Base-by-base conservation (phyloP, 2,329 filamentous ascomycete genomes). In the Scedosporium apiospermum region DNA sequence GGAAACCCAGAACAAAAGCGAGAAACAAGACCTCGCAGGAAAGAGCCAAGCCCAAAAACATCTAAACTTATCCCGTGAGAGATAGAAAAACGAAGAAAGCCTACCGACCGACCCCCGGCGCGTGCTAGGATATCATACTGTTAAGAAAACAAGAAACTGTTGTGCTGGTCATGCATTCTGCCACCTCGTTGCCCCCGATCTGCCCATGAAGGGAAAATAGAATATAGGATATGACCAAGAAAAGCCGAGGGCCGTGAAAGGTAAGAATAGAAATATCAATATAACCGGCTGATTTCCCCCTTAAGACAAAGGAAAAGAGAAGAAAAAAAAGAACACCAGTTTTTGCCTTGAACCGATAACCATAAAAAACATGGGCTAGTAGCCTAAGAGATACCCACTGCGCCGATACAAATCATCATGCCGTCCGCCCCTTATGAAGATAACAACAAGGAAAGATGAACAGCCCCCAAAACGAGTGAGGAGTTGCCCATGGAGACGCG, bases 121-220 rank as follows among this genome's bases (percentile, higher is more conserved):
- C 34, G 38, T 57, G 65, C 23, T 23, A 55, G 51, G 51, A 55
- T 55, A 55, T 55, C 51, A 55, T 55, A 55, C 18, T 23, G 51
- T 27, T 9, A 64, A 38, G 38, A 66, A 62, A 64, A 61, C 34
- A 51, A 57, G 61, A 64, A 64, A 65, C 21, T 65, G 57, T 55
- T 55, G n/a, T 55, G 5, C 34, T 38, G 51, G 12, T 23, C 51
- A 55, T 14, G 51, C 23, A 55, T 18, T 55, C 12, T 26, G 18
- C 18, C 51, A 14, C 18, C 51, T 14, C 51, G 51, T 55, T 14
- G 51, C 10, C 21, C 21, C 21, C 23, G 12, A 27, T 27, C 51
- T 55, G 51, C 23, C 23, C 23, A 23, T 4, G 18, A 55, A 27
- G 51, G 23, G 23, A 6, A 21, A 55, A 26, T 55, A 55, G 51